phyloP scores from a whole-genome alignment of 1,284 basidiomycete genomes.

The Rhodotorula sp. region DNA sequence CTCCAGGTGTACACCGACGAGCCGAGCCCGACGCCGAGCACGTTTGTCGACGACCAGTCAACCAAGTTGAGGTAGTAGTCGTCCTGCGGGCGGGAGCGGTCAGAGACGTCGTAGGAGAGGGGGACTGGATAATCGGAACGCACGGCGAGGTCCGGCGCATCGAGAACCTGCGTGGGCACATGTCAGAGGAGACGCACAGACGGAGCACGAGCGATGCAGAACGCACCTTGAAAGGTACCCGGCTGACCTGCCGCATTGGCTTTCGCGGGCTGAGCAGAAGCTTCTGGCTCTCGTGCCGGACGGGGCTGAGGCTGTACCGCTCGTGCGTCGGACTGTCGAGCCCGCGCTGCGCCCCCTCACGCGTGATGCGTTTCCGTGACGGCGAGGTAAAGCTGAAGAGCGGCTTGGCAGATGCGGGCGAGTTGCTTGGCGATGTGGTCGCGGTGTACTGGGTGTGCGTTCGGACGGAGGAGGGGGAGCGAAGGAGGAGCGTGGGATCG shows the following conservation, averaged over 20 bases:
- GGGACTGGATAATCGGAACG: not conserved
- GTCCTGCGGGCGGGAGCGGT: constrained; percentile 56
- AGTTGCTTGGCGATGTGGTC: constrained; percentile 29
- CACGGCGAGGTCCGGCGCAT: constrained; percentile 85
- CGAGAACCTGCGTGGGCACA: constrained; percentile 61
- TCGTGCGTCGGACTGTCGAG: constrained; percentile 68
- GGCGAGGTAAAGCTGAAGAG: constrained; percentile 57
- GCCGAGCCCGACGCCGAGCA: constrained; percentile 89
- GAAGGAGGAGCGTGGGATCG: constrained; percentile 30
- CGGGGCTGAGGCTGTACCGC: constrained; percentile 86
- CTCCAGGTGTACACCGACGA: constrained; percentile 96
- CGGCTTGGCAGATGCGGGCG: constrained; percentile 50
- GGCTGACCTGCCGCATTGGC: constrained; percentile 78
- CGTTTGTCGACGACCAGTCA: constrained; percentile 94
- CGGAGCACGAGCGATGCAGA: too few species aligned
- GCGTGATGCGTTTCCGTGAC: constrained; percentile 39
- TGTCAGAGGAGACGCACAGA: too few species aligned
- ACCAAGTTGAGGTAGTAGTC: constrained; percentile 99
- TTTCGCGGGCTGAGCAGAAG: constrained; percentile 84
- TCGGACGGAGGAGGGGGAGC: constrained; percentile 37
- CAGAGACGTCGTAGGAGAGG: not conserved
- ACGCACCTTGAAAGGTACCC: constrained; percentile 89
- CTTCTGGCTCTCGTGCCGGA: constrained; percentile 76
- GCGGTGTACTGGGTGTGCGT: constrained; percentile 35
- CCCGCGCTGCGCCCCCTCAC: constrained; percentile 41